phyloP scores from a whole-genome alignment of 352 stramenopile genomes.

The Pythium chondricola region DNA sequence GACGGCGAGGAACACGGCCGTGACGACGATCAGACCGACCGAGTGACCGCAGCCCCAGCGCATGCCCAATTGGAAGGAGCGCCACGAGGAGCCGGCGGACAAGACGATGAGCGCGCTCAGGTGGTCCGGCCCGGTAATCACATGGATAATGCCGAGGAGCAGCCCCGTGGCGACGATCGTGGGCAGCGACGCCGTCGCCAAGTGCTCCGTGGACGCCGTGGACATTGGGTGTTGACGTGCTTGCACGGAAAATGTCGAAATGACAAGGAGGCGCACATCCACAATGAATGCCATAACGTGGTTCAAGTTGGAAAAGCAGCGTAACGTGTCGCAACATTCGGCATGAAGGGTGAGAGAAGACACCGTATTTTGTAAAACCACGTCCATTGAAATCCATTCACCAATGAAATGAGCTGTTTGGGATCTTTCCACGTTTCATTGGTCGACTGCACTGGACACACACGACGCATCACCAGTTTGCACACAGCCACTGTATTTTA shows the following conservation, averaged over 20 bases:
- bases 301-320: no score
- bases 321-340: no score
- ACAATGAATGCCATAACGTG: no score
- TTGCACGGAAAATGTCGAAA: not conserved
- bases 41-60: slow-evolving; percentile 83
- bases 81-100: slow-evolving; percentile 56
- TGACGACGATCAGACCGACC: slow-evolving; percentile 67
- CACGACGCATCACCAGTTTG: no score
- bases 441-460: no score
- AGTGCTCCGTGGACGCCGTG: slow-evolving; percentile 4
- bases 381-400: not conserved
- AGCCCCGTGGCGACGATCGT: slow-evolving; percentile 41
- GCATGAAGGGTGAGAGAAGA: no score
- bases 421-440: not conserved
- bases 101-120: slow-evolving; percentile 80
- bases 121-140: slow-evolving; percentile 73
- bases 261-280: not conserved
- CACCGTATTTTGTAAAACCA: no score
- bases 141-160: slow-evolving; percentile 38
- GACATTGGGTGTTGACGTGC: slow-evolving; percentile 2
- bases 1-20: slow-evolving; percentile 43
- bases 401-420: not conserved
- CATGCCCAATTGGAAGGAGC: slow-evolving; percentile 69
- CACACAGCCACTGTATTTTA: no score
- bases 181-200: slow-evolving; percentile 18